Evolutionary conservation across 2,329 filamentous ascomycete genomes (phyloP).

Genomic region (Claviceps sp.): DNA sequence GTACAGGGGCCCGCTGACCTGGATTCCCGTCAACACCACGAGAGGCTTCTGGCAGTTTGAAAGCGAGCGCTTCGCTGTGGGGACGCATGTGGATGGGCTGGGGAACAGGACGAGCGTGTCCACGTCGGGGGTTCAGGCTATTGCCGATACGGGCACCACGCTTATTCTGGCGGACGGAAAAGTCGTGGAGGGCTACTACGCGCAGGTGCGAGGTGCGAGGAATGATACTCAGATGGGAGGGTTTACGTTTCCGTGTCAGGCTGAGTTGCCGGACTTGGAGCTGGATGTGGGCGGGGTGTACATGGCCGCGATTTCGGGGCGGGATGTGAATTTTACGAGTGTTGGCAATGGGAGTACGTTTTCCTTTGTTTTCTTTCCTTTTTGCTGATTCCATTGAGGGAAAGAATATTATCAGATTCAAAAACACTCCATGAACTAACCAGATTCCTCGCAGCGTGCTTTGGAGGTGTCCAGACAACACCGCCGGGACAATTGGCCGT

Average conservation of each 20-base stretch:
- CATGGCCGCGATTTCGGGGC: constrained; percentile 42
- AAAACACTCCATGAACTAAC: not conserved
- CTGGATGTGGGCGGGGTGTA: constrained; percentile 43
- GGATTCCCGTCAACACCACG: constrained; percentile 45
- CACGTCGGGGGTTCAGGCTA: constrained; percentile 29
- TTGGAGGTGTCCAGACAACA: constrained; percentile 53
- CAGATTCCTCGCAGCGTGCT: constrained; percentile 37
- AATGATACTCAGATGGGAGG: constrained; percentile 27
- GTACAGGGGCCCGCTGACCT: constrained; percentile 49
- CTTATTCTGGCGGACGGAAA: constrained; percentile 44
- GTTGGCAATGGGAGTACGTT: constrained; percentile 35
- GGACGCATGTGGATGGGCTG: not conserved
- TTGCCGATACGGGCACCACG: constrained; percentile 48
- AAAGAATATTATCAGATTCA: not conserved
- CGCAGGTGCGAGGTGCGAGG: constrained; percentile 22
- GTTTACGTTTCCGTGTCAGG: constrained; percentile 30
- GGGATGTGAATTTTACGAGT: constrained; percentile 38
- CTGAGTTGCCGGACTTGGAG: constrained; percentile 31
- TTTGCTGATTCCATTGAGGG: rapidly evolving
- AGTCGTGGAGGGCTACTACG: constrained; percentile 36
- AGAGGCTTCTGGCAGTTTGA: constrained; percentile 48
- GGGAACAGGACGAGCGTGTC: constrained; percentile 10
- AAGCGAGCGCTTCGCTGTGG: constrained; percentile 11
- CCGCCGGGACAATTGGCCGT: constrained; percentile 41
- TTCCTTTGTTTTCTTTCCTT: not conserved